These are phyloP conservation scores for Diaporthe eres DNA, from an alignment of 2,329 filamentous ascomycete genomes.

Conservation along the genomic window DNA sequence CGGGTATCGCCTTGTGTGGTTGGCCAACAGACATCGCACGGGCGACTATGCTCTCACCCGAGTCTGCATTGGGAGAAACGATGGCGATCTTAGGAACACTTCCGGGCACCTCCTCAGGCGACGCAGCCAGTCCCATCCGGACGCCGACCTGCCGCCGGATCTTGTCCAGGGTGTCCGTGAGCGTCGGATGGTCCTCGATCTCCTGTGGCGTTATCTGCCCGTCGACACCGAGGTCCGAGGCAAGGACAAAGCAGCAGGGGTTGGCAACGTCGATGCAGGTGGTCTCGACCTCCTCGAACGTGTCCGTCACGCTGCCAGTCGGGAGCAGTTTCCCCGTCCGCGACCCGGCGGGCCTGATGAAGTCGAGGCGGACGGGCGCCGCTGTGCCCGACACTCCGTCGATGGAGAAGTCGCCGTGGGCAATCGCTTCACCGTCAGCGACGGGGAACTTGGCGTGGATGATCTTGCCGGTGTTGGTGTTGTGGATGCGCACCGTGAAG, in stretches of 20 bases:
- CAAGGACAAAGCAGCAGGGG: conserved; percentile 57
- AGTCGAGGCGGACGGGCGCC: conserved; percentile 54
- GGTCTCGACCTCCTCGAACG: conserved; percentile 47
- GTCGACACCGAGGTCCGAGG: conserved; percentile 50
- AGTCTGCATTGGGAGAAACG: conserved; percentile 52
- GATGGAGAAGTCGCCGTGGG: conserved; percentile 53
- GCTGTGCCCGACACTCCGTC: conserved; percentile 56
- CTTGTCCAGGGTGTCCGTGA: conserved; percentile 53
- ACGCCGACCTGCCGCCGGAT: conserved; percentile 55
- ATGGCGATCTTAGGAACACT: conserved; percentile 63
- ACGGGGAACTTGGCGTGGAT: conserved; percentile 56
- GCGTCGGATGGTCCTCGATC: conserved; percentile 50
- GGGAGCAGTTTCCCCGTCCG: conserved; percentile 57
- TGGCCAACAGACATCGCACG: conserved; percentile 63
- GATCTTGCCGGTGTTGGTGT: conserved; percentile 78
- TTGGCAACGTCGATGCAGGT: conserved; percentile 58
- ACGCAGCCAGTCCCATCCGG: conserved; percentile 57
- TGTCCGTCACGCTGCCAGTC: conserved; percentile 54
- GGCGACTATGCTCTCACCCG: conserved; percentile 56
- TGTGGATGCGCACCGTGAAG: conserved; percentile 72
- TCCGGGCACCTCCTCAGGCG: conserved; percentile 53
- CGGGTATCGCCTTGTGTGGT: conserved; percentile 59
- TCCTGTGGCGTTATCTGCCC: conserved; percentile 44
- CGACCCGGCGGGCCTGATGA: conserved; percentile 56
- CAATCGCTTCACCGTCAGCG: conserved; percentile 53